Percentiles rank a stretch among this genome's conserved stretches.
Conservation (phyloP, 495 filamentous ascomycete species). For the Trichocladium antarcticum region DNA sequence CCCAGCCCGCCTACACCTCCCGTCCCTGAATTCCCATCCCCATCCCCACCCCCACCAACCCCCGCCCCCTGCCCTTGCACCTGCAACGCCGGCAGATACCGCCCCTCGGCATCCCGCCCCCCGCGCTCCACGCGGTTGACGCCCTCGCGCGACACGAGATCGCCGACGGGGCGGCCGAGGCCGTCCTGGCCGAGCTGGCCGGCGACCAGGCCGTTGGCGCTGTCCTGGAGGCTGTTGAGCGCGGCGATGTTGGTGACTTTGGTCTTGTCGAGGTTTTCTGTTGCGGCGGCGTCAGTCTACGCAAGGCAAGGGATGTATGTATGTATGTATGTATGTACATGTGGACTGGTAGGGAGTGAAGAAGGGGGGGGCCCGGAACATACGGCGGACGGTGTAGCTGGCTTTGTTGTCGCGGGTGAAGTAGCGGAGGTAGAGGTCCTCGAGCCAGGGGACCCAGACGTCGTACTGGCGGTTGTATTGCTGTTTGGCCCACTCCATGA, state of each 20-base stretch:
- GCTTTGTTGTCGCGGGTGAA: slow-evolving; percentile 66
- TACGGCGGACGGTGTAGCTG: slow-evolving; percentile 52
- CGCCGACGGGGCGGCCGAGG: slow-evolving; percentile 48
- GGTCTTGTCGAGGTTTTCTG: slow-evolving; percentile 52
- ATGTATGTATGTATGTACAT: too few relatives aligned
- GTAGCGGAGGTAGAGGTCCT: slow-evolving; percentile 57
- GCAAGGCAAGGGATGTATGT: too few relatives aligned
- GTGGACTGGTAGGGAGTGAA: neutral
- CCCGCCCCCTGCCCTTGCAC: neutral
- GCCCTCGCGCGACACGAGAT: slow-evolving; percentile 50
- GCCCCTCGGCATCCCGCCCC: slow-evolving; percentile 50
- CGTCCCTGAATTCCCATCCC: too few relatives aligned
- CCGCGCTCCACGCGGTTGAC: slow-evolving; percentile 51
- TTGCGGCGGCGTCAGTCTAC: neutral
- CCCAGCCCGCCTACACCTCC: too few relatives aligned
- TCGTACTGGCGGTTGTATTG: slow-evolving; percentile 57
- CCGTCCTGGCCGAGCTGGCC: slow-evolving; percentile 55
- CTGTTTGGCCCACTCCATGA: slow-evolving; percentile 45
- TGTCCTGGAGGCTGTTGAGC: slow-evolving; percentile 54
- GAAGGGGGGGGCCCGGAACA: neutral
- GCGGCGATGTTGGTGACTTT: slow-evolving; percentile 52
- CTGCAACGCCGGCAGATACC: slow-evolving; percentile 25
- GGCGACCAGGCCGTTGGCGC: slow-evolving; percentile 45
- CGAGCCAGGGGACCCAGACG: slow-evolving; percentile 64
- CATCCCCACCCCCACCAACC: slow-evolving; percentile 10